Evolutionary conservation across 495 filamentous ascomycete species (phyloP).

Genomic region (Aeminium ludgeri): DNA sequence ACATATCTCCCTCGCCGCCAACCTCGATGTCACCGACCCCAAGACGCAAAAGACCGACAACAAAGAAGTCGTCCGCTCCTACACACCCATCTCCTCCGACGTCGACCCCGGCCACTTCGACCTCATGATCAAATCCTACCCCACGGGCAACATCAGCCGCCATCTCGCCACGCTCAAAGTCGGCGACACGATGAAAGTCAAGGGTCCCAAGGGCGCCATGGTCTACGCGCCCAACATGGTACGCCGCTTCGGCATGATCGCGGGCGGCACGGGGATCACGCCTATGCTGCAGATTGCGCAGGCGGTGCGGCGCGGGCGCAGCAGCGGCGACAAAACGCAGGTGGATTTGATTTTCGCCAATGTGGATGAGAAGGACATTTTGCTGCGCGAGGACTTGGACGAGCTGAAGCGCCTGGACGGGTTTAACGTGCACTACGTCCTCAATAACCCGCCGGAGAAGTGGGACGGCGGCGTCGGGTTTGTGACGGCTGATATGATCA

Average conservation of each 20-base stretch:
- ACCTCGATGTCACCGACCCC: constrained; percentile 13
- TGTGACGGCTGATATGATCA: constrained; percentile 89
- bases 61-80: constrained; percentile 87
- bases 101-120: constrained; percentile 87
- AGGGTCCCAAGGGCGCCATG: constrained; percentile 90
- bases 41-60: constrained; percentile 47
- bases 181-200: constrained; percentile 74
- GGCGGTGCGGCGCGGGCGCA: constrained; percentile 71
- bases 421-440: constrained; percentile 80
- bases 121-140: constrained; percentile 93
- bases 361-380: constrained; percentile 79
- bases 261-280: constrained; percentile 93
- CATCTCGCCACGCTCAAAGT: constrained; percentile 68
- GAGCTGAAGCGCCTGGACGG: constrained; percentile 55
- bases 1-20: constrained; percentile 85
- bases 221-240: constrained; percentile 93
- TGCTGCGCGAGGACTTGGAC: constrained; percentile 83
- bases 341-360: constrained; percentile 94
- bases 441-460: constrained; percentile 83
- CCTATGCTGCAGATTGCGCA: constrained; percentile 93
- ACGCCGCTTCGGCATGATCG: constrained; percentile 89
- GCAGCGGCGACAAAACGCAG: constrained; percentile 60
- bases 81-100: constrained; percentile 91
- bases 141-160: constrained; percentile 87
- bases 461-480: constrained; percentile 89